Evolutionary conservation across 2,329 filamentous ascomycete genomes (phyloP).

Genomic region (Microsporum audouinii): DNA sequence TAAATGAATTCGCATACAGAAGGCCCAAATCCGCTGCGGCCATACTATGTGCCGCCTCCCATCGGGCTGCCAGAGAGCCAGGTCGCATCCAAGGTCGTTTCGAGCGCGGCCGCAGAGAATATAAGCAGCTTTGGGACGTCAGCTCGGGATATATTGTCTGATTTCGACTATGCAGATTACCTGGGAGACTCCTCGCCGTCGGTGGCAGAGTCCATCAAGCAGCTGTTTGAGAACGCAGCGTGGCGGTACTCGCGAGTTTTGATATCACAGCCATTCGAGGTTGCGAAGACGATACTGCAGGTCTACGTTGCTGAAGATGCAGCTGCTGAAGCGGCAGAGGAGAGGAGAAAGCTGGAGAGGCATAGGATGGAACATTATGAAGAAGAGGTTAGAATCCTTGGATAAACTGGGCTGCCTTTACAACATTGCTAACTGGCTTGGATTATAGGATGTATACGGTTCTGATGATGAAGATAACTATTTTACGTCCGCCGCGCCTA

Average conservation of each 20-base stretch:
- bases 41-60: slow-evolving; percentile 54
- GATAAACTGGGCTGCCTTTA: background rate
- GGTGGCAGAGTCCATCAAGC: slow-evolving; percentile 60
- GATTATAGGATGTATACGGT: slow-evolving; percentile 30
- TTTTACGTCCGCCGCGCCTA: slow-evolving; percentile 56
- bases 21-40: slow-evolving; percentile 47
- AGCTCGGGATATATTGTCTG: slow-evolving; percentile 74
- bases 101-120: slow-evolving; percentile 30
- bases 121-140: slow-evolving; percentile 46
- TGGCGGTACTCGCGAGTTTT: slow-evolving; percentile 87
- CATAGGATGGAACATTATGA: slow-evolving; percentile 22
- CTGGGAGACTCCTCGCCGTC: slow-evolving; percentile 65
- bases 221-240: slow-evolving; percentile 69
- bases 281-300: slow-evolving; percentile 87
- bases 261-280: slow-evolving; percentile 91
- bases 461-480: slow-evolving; percentile 71
- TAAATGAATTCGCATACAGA: slow-evolving; percentile 40
- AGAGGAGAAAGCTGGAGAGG: slow-evolving; percentile 20
- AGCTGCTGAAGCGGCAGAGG: slow-evolving; percentile 24
- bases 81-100: slow-evolving; percentile 26
- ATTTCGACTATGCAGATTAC: slow-evolving; percentile 87
- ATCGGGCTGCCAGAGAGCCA: slow-evolving; percentile 46
- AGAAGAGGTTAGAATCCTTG: slow-evolving; percentile 20
- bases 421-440: background rate
- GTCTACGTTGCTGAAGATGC: slow-evolving; percentile 45